Conservation (phyloP, 306 rosid genomes). For the Urtica urens region DNA sequence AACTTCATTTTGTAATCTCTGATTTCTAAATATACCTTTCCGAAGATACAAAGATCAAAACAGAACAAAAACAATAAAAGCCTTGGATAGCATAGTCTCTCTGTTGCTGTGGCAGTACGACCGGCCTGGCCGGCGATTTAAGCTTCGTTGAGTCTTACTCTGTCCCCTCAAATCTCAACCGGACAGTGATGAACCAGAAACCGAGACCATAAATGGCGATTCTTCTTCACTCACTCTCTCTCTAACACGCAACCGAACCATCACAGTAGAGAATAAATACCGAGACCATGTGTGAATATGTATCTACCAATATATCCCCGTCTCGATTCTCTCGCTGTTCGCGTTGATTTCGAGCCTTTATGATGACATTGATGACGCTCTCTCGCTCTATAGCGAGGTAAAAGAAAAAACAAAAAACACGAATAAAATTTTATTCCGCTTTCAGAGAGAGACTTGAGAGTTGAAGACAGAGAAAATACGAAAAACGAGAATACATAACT, state of each 20-base stretch:
- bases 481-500: conserved; percentile 2
- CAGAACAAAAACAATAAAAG: neutral
- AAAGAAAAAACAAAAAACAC: neutral
- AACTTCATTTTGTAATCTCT: conserved; percentile 59
- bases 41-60: neutral
- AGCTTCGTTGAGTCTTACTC: conserved; percentile 3
- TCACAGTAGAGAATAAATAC: conserved; percentile 11
- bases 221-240: conserved; percentile 10
- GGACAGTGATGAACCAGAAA: conserved; percentile 13
- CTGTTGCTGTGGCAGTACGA: neutral
- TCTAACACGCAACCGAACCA: conserved; percentile 19
- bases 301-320: neutral
- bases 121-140: neutral
- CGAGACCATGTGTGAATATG: conserved; percentile 3
- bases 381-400: neutral
- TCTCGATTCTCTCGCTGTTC: conserved; percentile 18
- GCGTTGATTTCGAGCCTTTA: conserved; percentile 23
- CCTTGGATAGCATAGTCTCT: conserved; percentile 13
- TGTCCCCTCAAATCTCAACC: conserved; percentile 2
- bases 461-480: conserved; percentile 20
- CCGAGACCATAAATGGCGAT: conserved; percentile 21
- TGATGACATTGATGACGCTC: conserved; percentile 39
- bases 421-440: neutral
- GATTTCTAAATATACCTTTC: neutral
- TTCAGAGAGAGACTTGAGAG: neutral